Evolutionary conservation across 768 basidiomycete species (phyloP).

Genomic region (Rickenella mellea): DNA sequence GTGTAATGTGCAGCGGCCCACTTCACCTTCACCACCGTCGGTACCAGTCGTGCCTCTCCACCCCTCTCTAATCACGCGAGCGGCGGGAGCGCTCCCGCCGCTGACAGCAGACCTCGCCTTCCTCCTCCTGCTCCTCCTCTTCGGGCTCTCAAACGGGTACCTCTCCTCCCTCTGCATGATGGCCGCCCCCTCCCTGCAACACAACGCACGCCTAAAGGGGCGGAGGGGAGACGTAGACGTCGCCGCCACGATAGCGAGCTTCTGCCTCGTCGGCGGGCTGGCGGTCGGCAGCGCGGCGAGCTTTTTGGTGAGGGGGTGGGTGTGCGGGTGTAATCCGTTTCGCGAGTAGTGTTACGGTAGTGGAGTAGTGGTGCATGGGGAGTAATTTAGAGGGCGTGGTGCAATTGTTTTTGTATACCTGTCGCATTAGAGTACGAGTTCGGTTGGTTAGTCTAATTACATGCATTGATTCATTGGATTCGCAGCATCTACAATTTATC

Average conservation of each 20-base stretch:
- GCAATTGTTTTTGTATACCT: too few relatives aligned
- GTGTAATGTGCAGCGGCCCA: conserved; percentile 65
- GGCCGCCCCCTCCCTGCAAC: conserved; percentile 68
- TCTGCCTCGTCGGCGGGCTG: conserved; percentile 71
- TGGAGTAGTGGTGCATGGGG: too few relatives aligned
- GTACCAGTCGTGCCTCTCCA: conserved; percentile 15
- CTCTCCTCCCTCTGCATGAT: conserved; percentile 74
- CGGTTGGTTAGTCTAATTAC: too few relatives aligned
- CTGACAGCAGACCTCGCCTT: conserved; percentile 73
- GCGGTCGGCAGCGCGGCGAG: conserved; percentile 68
- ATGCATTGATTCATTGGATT: too few relatives aligned
- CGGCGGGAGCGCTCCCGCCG: conserved; percentile 23
- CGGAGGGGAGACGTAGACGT: conserved; percentile 73
- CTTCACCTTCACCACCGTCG: conserved; percentile 12
- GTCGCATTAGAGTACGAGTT: too few relatives aligned
- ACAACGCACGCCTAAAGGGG: conserved; percentile 65
- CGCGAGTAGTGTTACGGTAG: neutral
- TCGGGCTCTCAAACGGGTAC: conserved; percentile 80
- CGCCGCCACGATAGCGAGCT: conserved; percentile 73
- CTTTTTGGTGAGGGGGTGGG: conserved; percentile 63
- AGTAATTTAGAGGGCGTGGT: too few relatives aligned
- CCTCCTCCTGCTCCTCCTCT: conserved; percentile 60
- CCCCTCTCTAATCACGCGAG: too few relatives aligned
- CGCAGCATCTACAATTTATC: too few relatives aligned
- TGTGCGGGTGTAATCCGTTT: conserved; percentile 75